Evolutionary conservation across 768 basidiomycete species (phyloP).

Genomic region (Lentinula detonsa): DNA sequence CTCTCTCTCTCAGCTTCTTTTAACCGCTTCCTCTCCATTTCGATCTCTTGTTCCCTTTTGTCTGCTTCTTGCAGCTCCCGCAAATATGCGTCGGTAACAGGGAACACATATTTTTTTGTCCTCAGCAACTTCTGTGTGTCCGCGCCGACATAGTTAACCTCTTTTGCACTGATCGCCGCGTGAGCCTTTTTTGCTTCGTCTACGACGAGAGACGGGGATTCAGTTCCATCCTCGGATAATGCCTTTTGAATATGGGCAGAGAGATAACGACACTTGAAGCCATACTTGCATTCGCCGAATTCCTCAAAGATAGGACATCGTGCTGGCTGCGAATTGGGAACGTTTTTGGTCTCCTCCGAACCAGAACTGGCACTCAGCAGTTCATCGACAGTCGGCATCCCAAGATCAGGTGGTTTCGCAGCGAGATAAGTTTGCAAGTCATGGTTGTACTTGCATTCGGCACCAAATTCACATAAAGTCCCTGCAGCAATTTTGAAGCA

Average conservation of each 20-base stretch:
- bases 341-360: slow-evolving; percentile 21
- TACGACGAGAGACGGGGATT: slow-evolving; percentile 33
- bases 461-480: slow-evolving; percentile 62
- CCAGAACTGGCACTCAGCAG: slow-evolving; percentile 45
- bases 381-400: slow-evolving; percentile 40
- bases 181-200: slow-evolving; percentile 58
- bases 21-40: slow-evolving; percentile 11
- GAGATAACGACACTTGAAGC: slow-evolving; percentile 89
- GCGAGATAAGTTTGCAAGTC: slow-evolving; percentile 71
- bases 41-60: slow-evolving; percentile 18
- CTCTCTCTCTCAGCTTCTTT: background rate
- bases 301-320: slow-evolving; percentile 64
- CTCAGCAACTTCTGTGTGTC: slow-evolving; percentile 57
- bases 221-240: slow-evolving; percentile 27
- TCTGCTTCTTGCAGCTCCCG: slow-evolving; percentile 38
- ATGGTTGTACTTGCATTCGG: slow-evolving; percentile 69
- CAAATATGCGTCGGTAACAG: slow-evolving; percentile 58
- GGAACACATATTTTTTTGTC: slow-evolving; percentile 67
- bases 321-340: slow-evolving; percentile 13
- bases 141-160: slow-evolving; percentile 64
- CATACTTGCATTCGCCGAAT: slow-evolving; percentile 75
- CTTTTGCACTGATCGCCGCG: slow-evolving; percentile 40
- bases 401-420: slow-evolving; percentile 70
- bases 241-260: slow-evolving; percentile 58
- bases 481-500: slow-evolving; percentile 79